Base-by-base conservation (phyloP, 1,284 basidiomycete genomes). In the Irpex sp. region DNA sequence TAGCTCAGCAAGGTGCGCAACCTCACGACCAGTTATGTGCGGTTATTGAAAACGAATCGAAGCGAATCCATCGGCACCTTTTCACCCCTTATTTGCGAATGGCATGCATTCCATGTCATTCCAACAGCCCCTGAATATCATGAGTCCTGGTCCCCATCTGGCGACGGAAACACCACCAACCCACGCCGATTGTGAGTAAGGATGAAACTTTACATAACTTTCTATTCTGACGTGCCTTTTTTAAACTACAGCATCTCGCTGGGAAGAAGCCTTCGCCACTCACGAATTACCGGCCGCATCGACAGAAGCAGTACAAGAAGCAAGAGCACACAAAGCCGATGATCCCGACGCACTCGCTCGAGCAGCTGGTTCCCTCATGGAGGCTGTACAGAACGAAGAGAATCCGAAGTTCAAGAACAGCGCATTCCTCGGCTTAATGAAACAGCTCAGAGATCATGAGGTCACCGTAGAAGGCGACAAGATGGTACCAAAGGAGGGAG, bases 331-430 rank as follows among this genome's bases (percentile, higher is more conserved):
- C 54, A 60, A 71, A 51, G 61, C 73, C 17, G 72, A 77, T 49
- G 72, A 66, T 31, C 67, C 59, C 2, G 91, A 93, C 66, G 86
- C 92, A 59, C 84, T 95, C 34, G 88, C 93, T 3, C 83, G 84
- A 34, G 90, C 92, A 1, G 93, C 93, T 2, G 90, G 83, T 13
- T 74, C 85, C 37, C 83, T 95, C 56, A 77, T 94, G 49, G 83
- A 92, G 62, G 83, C 89, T 36, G 82, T 95, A 52, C 81, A 82
- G 70, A 77, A 88, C 62, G 86, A 89, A 64, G 81, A 85, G 67
- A 96, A 93, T 72, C 86, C 89, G 52, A 98, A 98, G 75, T 95
- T 98, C 73, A 84, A 88, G 73, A 86, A 96, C 59, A 96, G 94
- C 75, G 82, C 87, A 66, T 98, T 98, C 74, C 82, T 98, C 79